A percentile compares a stretch with the other conserved stretches of the same genome.
Evolutionary conservation across 805 yeast genomes (phyloP).

Genomic region (Lipomyces spencermartinsiae): DNA sequence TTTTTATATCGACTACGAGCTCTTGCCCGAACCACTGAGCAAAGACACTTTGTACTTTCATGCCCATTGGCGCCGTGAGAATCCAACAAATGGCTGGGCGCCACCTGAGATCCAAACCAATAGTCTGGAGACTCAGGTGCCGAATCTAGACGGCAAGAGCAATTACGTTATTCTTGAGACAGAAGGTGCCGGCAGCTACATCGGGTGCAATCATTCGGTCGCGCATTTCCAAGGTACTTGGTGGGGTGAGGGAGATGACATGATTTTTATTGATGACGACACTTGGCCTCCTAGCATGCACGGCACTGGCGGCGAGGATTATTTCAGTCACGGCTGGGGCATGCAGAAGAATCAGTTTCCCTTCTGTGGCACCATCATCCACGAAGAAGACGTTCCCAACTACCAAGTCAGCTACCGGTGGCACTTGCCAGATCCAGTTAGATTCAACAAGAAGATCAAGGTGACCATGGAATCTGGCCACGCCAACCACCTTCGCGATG

Average conservation of each 20-base stretch:
- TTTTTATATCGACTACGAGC: slow-evolving; percentile 6
- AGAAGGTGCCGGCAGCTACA: background rate
- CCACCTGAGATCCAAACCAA: background rate
- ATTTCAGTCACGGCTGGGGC: slow-evolving; percentile 2
- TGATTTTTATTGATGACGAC: slow-evolving; percentile 1
- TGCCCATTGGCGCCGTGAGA: slow-evolving; percentile 3
- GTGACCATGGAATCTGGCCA: no score
- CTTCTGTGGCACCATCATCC: background rate
- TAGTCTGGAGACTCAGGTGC: slow-evolving; percentile 3
- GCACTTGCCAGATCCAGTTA: background rate
- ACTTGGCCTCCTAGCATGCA: slow-evolving; percentile 2
- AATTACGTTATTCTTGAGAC: background rate
- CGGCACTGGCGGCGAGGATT: slow-evolving; percentile 3
- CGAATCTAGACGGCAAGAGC: background rate
- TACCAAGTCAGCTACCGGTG: slow-evolving; percentile 3
- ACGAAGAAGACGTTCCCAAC: background rate
- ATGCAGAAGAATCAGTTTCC: background rate
- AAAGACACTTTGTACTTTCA: background rate
- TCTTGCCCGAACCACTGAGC: slow-evolving; percentile 1
- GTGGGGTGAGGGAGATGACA: slow-evolving; percentile 5
- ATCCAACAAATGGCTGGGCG: background rate
- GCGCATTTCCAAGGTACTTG: background rate
- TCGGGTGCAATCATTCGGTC: background rate
- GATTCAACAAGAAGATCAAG: slow-evolving; percentile 7
- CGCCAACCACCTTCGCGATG: no score